Base-by-base conservation (phyloP, 768 basidiomycete species). In the Imleria badia region DNA sequence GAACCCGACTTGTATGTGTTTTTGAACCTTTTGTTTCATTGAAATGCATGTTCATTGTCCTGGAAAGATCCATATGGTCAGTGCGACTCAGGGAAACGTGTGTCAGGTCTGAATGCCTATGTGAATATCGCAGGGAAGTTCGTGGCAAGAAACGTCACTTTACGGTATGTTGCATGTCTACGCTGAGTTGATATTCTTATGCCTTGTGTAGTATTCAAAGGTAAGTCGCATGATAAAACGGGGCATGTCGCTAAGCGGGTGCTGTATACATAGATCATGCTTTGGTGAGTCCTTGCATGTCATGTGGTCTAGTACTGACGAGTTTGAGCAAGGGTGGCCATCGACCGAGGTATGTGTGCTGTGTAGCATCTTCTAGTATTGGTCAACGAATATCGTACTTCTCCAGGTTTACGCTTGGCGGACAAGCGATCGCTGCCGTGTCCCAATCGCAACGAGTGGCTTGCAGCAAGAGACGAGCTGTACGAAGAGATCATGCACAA, bases 351-450 rank as follows among this genome's bases (percentile, higher is more conserved):
- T 77, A 60, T 23, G 48, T 51, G 4, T 42, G 22, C 22, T 8
- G 4, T 22, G 40, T 22, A 13, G 15, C 20, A 12, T 40, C 11
- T 20, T 36, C 44, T 45, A 35, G 15, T 15, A 30, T 19, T 39
- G 20, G 19, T 26, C 5, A 26, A 23, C 0, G 12, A 1, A 20
- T 12, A 4, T 34, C 12, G 43, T 52, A 23, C 11, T 53, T 17
- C 14, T 30, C n/a, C 41, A 86, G 85, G 89, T 6, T 78, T 98
- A 6, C 89, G 96, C 11, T 80, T 99, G 22, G 92, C 94, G 3
- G 95, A 98, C 34, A 99, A 99, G 72, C 85, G 96, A 17, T 94
- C 91, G 1, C 78, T 99, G 4, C 96, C 96, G 7, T 91, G 89
- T 66, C 89, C 88, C 1, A 79, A 79, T 14, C 82, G 87, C 17